phyloP scores from a whole-genome alignment of 371 early-diverging fungal species.

The Mortierella polycephala region DNA sequence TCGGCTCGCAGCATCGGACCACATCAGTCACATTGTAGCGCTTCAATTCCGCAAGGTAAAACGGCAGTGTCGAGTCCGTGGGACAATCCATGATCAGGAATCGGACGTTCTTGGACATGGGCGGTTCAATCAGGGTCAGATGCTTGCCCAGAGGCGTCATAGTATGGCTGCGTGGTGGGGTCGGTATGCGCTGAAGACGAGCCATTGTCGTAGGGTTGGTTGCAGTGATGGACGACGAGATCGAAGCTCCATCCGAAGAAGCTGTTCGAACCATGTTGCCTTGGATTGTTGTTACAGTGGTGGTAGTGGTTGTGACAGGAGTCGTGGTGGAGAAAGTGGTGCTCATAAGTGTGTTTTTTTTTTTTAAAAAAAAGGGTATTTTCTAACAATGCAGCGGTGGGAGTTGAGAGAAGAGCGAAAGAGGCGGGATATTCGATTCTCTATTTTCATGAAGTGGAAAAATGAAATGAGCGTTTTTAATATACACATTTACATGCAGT shows the following conservation, averaged over 20 bases:
- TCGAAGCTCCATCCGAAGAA: slow-evolving; percentile 24
- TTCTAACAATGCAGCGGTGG: neutral
- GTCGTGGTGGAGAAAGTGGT: slow-evolving; percentile 18
- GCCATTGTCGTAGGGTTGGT: slow-evolving; percentile 39
- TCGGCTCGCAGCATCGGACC: slow-evolving; percentile 92
- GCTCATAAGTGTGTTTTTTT: slow-evolving; percentile 21
- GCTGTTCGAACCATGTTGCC: slow-evolving; percentile 18
- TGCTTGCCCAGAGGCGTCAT: slow-evolving; percentile 63
- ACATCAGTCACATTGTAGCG: slow-evolving; percentile 82
- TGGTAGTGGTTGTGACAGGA: neutral
- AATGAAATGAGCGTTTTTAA: too few species aligned
- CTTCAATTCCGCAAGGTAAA: slow-evolving; percentile 80
- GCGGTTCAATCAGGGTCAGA: slow-evolving; percentile 69
- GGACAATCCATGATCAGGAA: slow-evolving; percentile 93
- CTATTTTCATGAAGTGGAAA: neutral
- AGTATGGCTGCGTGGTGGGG: slow-evolving; percentile 52
- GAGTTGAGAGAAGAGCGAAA: too few species aligned
- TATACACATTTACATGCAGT: too few species aligned
- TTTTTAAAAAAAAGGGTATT: too few species aligned
- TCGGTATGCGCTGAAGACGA: slow-evolving; percentile 51
- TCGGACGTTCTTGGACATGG: slow-evolving; percentile 67
- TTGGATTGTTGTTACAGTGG: too few species aligned
- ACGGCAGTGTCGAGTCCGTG: slow-evolving; percentile 80
- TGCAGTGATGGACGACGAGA: slow-evolving; percentile 21
- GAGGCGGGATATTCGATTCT: neutral